Percentiles rank a stretch among this genome's conserved stretches.
phyloP scores from a whole-genome alignment of 202 grass and related monocot genomes.

The Bolboschoenoplectus hybrid region DNA sequence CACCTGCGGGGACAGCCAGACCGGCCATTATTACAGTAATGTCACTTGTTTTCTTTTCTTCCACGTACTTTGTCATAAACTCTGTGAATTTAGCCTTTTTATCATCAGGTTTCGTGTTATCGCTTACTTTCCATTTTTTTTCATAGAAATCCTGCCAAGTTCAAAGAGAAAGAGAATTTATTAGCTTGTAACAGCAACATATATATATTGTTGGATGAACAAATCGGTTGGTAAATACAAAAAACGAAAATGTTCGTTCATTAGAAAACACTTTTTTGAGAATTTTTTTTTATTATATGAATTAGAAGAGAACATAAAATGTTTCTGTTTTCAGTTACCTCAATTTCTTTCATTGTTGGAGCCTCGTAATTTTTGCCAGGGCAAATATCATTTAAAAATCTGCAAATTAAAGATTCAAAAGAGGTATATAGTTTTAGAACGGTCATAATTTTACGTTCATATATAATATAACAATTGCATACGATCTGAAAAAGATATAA shows the following conservation, averaged over 20 bases:
- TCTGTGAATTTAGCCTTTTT: neutral
- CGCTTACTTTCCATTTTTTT: neutral
- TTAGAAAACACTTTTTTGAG: neutral
- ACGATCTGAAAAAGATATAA: neutral
- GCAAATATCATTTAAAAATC: constrained; percentile 60
- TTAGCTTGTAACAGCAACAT: neutral
- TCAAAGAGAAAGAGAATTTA: neutral
- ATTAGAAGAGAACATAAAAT: neutral
- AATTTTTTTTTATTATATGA: neutral
- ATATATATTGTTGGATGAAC: neutral
- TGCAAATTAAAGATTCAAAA: constrained; percentile 34
- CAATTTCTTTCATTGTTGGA: neutral
- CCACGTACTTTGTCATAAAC: neutral
- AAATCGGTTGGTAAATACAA: neutral
- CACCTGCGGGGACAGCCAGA: constrained; percentile 35
- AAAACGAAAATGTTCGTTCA: constrained; percentile 2
- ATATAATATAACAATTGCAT: too few relatives aligned
- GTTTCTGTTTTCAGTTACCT: constrained; percentile 42
- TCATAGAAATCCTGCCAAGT: constrained; percentile 39
- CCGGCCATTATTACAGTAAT: constrained; percentile 49
- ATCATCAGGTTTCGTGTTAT: too few relatives aligned
- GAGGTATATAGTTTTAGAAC: neutral
- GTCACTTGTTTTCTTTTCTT: neutral
- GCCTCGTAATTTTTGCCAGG: constrained; percentile 72
- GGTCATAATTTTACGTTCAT: neutral